Conservation (phyloP, 805 yeast genomes). For the Yarrowia alimentaria region DNA sequence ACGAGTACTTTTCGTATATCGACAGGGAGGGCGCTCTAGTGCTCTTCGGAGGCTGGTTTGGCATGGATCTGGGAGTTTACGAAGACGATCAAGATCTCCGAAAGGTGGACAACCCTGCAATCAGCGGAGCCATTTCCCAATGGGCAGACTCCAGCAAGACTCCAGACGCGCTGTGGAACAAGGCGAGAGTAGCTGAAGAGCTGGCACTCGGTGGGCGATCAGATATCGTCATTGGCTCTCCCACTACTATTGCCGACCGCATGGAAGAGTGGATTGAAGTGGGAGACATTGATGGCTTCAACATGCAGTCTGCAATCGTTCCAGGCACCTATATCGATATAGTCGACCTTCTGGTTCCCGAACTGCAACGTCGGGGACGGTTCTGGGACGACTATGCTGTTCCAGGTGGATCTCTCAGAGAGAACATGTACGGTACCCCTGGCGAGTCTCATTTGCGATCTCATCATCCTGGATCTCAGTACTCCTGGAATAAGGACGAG, state of each 20-base stretch:
- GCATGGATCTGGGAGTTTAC: constrained; percentile 44
- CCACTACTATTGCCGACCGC: constrained; percentile 44
- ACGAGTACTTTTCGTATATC: constrained; percentile 40
- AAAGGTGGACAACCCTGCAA: constrained; percentile 40
- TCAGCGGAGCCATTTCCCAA: constrained; percentile 40
- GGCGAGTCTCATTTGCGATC: constrained; percentile 30
- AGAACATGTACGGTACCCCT: constrained; percentile 39
- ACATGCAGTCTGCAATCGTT: constrained; percentile 42
- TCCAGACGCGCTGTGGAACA: constrained; percentile 34
- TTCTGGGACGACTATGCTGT: constrained; percentile 43
- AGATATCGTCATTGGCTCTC: constrained; percentile 41
- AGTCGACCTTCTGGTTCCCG: constrained; percentile 43
- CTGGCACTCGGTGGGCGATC: constrained; percentile 40
- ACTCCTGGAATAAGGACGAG: constrained; percentile 2
- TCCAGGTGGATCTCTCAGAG: constrained; percentile 42
- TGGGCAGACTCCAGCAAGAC: constrained; percentile 41
- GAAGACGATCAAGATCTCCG: constrained; percentile 40
- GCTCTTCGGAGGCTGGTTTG: constrained; percentile 45
- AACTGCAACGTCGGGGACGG: constrained; percentile 41
- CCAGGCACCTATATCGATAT: constrained; percentile 45
- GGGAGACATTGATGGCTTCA: constrained; percentile 47
- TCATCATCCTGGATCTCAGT: constrained; percentile 31
- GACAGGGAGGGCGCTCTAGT: constrained; percentile 47
- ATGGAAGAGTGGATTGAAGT: constrained; percentile 44
- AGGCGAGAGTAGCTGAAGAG: constrained; percentile 38